Base-by-base conservation (phyloP, 352 stramenopile genomes). In the Pelagophyceae sp. region DNA sequence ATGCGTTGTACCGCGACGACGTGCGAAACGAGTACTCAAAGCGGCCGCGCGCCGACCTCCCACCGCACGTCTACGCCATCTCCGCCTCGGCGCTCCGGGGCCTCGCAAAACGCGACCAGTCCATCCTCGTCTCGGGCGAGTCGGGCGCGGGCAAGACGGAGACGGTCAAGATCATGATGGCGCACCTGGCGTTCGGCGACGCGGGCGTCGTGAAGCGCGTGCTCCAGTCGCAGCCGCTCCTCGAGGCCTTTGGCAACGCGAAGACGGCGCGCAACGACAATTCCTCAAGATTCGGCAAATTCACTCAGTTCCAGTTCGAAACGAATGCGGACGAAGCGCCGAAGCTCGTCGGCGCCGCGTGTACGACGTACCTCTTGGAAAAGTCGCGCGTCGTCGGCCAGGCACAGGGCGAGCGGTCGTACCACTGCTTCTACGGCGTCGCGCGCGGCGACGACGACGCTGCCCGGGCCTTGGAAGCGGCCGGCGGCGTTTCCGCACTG, bases 381-480 rank as follows among this genome's bases (percentile, higher is more conserved):
- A 94, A 93, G 80, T 92, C 87, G 15, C 84, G 90, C 0, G 87
- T 92, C 27, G 89, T 93, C 19, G 83, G 83, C 0, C 89, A 90
- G 0, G 87, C 87, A 5, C 90, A 90, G 72, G 89, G 87, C 38
- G 90, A 94, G 78, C 83, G 91, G 45, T 94, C 93, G 72, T 96
- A 95, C 82, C 96, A 99, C 83, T 95, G 99, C 54, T 99, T 99
- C 82, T 99, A 99, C 84, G 92, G 98, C 45, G 29, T 69, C 23
- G 37, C 32, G 60, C 35, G 40, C 20, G 60, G 40, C 17, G 45
- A 37, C 51, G 71, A 67, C n/a, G n/a, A n/a, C n/a, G n/a, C n/a
- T n/a, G n/a, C n/a, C n/a, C n/a, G n/a, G n/a, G n/a, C n/a, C 40
- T 60, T 35, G 20, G 60, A 5, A 17, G 63, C 75, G 6, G 32